Conservation (phyloP, 2,329 filamentous ascomycete genomes). For the Colletotrichum zoysiae region DNA sequence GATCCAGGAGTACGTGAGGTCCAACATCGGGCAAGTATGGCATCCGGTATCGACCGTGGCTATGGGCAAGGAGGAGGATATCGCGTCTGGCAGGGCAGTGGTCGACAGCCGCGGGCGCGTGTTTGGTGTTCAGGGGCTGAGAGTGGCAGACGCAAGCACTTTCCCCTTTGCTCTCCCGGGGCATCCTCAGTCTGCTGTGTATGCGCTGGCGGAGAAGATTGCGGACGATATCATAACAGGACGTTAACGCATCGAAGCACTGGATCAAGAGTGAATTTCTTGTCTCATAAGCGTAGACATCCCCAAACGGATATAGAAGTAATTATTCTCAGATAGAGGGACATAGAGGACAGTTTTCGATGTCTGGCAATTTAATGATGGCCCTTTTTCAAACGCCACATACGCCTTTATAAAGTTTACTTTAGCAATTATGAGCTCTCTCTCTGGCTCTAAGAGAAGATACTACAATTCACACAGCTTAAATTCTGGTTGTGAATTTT, state of each 20-base stretch:
- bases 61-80: constrained; percentile 65
- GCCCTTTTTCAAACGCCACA: neutral
- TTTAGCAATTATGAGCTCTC: neutral
- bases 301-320: neutral
- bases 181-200: constrained; percentile 45
- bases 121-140: constrained; percentile 43
- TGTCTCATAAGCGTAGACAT: no score
- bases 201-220: constrained; percentile 46
- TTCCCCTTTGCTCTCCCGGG: constrained; percentile 47
- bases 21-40: constrained; percentile 59
- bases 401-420: neutral
- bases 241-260: constrained; percentile 51
- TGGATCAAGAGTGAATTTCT: neutral
- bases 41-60: constrained; percentile 67
- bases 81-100: constrained; percentile 60
- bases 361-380: neutral
- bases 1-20: constrained; percentile 52
- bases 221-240: constrained; percentile 44
- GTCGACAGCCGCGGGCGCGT: constrained; percentile 55
- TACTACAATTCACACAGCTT: neutral
- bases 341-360: constrained; percentile 8
- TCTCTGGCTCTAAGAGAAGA: no score
- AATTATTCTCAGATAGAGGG: neutral
- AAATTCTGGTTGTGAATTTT: neutral
- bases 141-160: constrained; percentile 45